Evolutionary conservation across 176 grass and related monocot genomes (phyloP).

Genomic region (Aegilops speltoides): DNA sequence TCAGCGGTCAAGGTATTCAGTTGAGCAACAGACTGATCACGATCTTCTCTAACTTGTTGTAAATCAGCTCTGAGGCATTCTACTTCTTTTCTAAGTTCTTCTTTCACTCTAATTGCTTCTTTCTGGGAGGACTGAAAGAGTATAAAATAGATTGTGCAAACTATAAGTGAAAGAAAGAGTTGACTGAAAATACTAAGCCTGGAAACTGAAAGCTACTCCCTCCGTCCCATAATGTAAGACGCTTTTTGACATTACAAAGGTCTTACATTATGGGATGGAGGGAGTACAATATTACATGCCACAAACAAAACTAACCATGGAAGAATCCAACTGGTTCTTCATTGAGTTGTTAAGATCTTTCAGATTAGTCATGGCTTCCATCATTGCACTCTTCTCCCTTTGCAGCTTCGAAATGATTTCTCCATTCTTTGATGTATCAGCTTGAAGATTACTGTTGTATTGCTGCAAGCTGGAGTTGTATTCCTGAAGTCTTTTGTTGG

Average conservation of each 20-base stretch:
- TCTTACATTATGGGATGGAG: too few species aligned
- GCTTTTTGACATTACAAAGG: too few species aligned
- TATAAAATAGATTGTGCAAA: not conserved
- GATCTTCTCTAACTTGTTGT: constrained; percentile 68
- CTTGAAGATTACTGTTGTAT: constrained; percentile 93
- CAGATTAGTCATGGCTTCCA: constrained; percentile 57
- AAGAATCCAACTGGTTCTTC: constrained; percentile 75
- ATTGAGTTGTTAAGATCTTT: constrained; percentile 65
- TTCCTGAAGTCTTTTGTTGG: constrained; percentile 66
- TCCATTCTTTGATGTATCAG: constrained; percentile 66
- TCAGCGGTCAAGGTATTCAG: constrained; percentile 52
- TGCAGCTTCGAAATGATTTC: constrained; percentile 69
- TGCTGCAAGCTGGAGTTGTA: constrained; percentile 89
- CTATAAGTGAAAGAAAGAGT: not conserved
- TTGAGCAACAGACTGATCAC: constrained; percentile 51
- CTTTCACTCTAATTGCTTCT: constrained; percentile 73
- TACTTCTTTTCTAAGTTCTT: constrained; percentile 70
- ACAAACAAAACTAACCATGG: constrained; percentile 43
- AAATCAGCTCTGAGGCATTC: constrained; percentile 67
- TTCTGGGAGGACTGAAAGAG: constrained; percentile 67
- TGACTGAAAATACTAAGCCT: not conserved
- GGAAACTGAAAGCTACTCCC: not conserved
- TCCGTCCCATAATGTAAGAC: too few species aligned
- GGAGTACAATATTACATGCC: not conserved
- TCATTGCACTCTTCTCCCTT: constrained; percentile 85